Evolutionary conservation across 176 grass and related monocot species (phyloP).

Genomic region (Rhynchospora pubera): DNA sequence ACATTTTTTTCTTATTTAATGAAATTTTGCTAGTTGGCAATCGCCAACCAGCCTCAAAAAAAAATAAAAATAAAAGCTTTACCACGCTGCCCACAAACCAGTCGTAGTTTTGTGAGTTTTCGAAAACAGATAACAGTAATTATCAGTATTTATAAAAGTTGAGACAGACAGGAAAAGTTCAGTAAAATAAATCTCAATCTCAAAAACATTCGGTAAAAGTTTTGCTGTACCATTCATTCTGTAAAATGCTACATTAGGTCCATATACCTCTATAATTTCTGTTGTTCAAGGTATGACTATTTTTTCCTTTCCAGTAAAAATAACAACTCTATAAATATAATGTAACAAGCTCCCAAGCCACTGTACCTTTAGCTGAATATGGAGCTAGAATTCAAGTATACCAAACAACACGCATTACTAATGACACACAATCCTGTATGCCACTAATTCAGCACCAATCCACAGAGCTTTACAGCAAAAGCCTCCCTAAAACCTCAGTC

Average conservation of each 20-base stretch:
- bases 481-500: constrained; percentile 33
- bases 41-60: too few relatives aligned
- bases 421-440: neutral
- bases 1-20: too few relatives aligned
- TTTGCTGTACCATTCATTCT: neutral
- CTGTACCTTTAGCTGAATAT: neutral
- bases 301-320: neutral
- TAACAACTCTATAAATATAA: neutral
- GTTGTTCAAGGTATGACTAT: neutral
- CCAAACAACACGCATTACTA: neutral
- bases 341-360: neutral
- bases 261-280: neutral
- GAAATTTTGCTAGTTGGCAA: too few relatives aligned
- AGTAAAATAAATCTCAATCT: neutral
- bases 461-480: constrained; percentile 9
- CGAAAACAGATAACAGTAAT: neutral
- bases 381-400: constrained; percentile 6
- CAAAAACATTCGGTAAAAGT: neutral
- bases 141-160: neutral
- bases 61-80: too few relatives aligned
- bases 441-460: neutral
- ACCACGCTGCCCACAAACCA: neutral
- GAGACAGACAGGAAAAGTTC: neutral
- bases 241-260: neutral
- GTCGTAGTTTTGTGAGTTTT: neutral